Percentiles rank a stretch among this genome's conserved stretches.
These are phyloP conservation scores for Flaveria trinervia DNA, from an alignment of 129 eudicot species.

Conservation along the genomic window DNA sequence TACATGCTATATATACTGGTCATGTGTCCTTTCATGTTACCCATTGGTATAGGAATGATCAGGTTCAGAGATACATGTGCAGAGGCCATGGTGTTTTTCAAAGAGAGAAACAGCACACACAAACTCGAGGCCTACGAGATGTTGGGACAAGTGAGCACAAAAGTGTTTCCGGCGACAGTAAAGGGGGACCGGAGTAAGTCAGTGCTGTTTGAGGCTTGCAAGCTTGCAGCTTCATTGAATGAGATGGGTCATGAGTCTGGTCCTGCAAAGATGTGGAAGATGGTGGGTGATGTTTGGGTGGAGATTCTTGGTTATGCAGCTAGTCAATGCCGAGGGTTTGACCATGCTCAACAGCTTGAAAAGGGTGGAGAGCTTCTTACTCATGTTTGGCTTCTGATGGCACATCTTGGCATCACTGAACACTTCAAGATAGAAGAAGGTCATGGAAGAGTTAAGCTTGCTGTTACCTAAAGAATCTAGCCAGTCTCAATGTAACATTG, in stretches of 20 bases:
- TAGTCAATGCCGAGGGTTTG: conserved; percentile 41
- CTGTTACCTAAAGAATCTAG: conserved; percentile 22
- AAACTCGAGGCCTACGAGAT: conserved; percentile 31
- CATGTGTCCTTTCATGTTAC: conserved; percentile 54
- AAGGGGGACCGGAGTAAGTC: conserved; percentile 57
- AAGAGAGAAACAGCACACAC: conserved; percentile 25
- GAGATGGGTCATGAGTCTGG: neutral
- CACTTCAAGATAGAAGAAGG: conserved; percentile 47
- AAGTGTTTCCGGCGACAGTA: conserved; percentile 41
- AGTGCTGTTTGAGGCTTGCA: conserved; percentile 49
- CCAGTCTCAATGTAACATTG: too few species aligned
- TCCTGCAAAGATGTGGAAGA: conserved; percentile 34
- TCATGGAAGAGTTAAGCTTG: conserved; percentile 42
- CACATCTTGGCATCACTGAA: conserved; percentile 48
- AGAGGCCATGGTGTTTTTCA: conserved; percentile 43
- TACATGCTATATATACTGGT: conserved; percentile 54
- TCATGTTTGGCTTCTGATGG: conserved; percentile 50
- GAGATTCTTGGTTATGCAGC: conserved; percentile 50
- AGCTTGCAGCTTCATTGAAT: conserved; percentile 35
- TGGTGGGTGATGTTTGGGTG: conserved; percentile 50
- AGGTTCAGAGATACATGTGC: conserved; percentile 49
- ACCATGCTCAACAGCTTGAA: conserved; percentile 51
- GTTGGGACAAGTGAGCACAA: conserved; percentile 37
- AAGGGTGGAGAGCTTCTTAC: conserved; percentile 47
- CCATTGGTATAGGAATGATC: conserved; percentile 56